Evolutionary conservation across 2,329 filamentous ascomycete genomes (phyloP).

Genomic region (Trichoderma semiorbis): DNA sequence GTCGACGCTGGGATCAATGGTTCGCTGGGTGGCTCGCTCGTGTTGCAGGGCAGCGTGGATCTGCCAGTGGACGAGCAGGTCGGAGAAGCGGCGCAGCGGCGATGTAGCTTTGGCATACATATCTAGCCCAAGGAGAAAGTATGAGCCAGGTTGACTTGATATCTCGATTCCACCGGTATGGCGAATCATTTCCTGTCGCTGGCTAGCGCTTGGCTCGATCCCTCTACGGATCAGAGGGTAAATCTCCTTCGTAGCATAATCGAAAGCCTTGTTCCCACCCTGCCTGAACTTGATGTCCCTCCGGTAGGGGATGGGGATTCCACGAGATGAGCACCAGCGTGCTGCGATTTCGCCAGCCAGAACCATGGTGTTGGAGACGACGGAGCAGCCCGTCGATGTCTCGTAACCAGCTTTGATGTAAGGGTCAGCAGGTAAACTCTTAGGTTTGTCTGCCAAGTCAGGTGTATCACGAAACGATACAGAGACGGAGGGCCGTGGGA

Average conservation of each 20-base stretch:
- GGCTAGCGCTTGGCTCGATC: constrained; percentile 32
- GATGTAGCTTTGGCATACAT: constrained; percentile 63
- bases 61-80: constrained; percentile 65
- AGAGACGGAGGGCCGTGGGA: constrained; percentile 40
- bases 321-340: constrained; percentile 55
- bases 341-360: constrained; percentile 61
- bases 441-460: constrained; percentile 20
- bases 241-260: constrained; percentile 34
- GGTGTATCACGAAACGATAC: constrained; percentile 39
- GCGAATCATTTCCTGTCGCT: constrained; percentile 29
- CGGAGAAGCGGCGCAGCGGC: constrained; percentile 61
- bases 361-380: constrained; percentile 50
- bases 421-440: constrained; percentile 44
- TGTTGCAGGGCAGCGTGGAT: constrained; percentile 55
- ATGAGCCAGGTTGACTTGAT: constrained; percentile 50
- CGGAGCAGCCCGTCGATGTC: constrained; percentile 30
- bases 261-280: constrained; percentile 37
- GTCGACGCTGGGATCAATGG: constrained; percentile 28
- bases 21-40: constrained; percentile 36
- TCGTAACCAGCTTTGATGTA: constrained; percentile 42
- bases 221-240: constrained; percentile 33
- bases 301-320: constrained; percentile 59
- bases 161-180: constrained; percentile 50
- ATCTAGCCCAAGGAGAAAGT: constrained; percentile 56
- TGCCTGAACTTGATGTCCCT: constrained; percentile 41